phyloP scores from a whole-genome alignment of 2,329 filamentous ascomycete species.

The Sarocladium oryzae region DNA sequence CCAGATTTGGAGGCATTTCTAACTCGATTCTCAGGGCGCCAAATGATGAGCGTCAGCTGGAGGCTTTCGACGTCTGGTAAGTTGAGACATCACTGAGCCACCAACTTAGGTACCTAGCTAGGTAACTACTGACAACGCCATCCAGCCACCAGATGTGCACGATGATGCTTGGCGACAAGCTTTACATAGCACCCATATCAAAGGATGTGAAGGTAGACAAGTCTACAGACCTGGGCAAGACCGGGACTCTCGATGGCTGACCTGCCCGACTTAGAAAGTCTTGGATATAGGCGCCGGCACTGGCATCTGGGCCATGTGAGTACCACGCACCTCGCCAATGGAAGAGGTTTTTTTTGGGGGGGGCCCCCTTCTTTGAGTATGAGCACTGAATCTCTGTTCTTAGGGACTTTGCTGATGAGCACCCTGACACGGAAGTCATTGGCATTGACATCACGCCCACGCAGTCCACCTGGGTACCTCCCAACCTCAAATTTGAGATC shows the following conservation, averaged over 20 bases:
- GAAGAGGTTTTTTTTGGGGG: background rate
- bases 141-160: conserved; percentile 18
- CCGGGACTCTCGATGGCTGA: background rate
- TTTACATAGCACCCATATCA: conserved; percentile 18
- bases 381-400: background rate
- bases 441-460: conserved; percentile 25
- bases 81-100: background rate
- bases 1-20: background rate
- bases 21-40: conserved; percentile 16
- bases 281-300: conserved; percentile 39
- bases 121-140: background rate
- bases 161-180: conserved; percentile 17
- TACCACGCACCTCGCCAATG: background rate
- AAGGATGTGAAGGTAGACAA: conserved; percentile 10
- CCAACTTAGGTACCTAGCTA: background rate
- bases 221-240: background rate
- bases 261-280: conserved; percentile 18
- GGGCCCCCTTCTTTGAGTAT: background rate
- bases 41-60: conserved; percentile 20
- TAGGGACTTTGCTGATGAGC: conserved; percentile 29
- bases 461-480: conserved; percentile 22
- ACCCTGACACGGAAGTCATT: conserved; percentile 24
- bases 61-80: conserved; percentile 19
- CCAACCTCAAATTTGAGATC: conserved; percentile 29
- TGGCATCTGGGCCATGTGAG: conserved; percentile 24